phyloP scores from a whole-genome alignment of 495 filamentous ascomycete species.

The Xylaria scruposa region DNA sequence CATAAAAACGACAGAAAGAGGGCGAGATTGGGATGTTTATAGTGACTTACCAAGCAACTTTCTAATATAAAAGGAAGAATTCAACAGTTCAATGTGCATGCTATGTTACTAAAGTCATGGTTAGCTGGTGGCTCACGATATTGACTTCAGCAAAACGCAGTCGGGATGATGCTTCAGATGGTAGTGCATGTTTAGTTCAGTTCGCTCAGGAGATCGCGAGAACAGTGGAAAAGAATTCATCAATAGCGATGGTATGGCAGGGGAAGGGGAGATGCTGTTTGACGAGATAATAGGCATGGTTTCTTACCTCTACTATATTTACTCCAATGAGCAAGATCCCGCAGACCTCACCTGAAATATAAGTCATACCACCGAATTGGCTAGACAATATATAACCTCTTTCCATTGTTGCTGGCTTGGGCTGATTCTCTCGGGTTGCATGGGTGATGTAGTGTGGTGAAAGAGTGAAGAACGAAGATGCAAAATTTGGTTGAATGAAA shows the following conservation, averaged over 20 bases:
- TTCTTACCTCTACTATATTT: constrained; percentile 20
- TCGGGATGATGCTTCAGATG: constrained; percentile 75
- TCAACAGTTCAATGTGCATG: neutral
- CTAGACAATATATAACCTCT: too few relatives aligned
- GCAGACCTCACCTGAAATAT: neutral
- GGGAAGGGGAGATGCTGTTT: constrained; percentile 64
- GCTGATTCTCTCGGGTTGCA: neutral
- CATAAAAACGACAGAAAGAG: constrained; percentile 54
- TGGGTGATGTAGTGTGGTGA: constrained; percentile 34
- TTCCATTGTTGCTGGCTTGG: neutral
- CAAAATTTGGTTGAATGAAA: constrained; percentile 24
- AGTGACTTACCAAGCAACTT: constrained; percentile 31
- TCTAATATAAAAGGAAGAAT: neutral
- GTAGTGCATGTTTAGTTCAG: constrained; percentile 98
- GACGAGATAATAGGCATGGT: constrained; percentile 47
- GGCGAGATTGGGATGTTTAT: neutral
- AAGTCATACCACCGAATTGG: neutral
- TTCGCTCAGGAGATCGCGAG: constrained; percentile 84
- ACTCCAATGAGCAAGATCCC: neutral
- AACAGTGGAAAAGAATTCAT: constrained; percentile 52
- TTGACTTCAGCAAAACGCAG: constrained; percentile 14
- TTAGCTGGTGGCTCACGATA: constrained; percentile 18
- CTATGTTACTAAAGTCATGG: neutral
- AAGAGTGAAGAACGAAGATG: constrained; percentile 29
- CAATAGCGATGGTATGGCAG: constrained; percentile 34